Evolutionary conservation across 106 monocot species (phyloP).

Genomic region (Amphibolis antarctica): DNA sequence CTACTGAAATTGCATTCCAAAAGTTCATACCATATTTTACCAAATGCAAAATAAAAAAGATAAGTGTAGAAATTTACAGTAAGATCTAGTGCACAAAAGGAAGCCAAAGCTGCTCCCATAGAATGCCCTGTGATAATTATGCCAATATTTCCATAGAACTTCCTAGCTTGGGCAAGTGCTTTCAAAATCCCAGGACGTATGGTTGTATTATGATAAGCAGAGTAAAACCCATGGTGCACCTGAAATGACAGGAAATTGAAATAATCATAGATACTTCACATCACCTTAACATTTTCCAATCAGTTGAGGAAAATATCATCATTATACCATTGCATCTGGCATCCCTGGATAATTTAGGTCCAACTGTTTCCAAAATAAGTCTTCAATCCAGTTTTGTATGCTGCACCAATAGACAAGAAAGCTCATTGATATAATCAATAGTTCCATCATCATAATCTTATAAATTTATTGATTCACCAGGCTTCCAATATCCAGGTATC

Average conservation of each 20-base stretch:
- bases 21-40: too few relatives aligned
- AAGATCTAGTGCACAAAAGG: slow-evolving; percentile 94
- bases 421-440: neutral
- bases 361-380: slow-evolving; percentile 88
- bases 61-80: slow-evolving; percentile 25
- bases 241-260: slow-evolving; percentile 7
- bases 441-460: too few relatives aligned
- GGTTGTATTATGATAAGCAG: slow-evolving; percentile 88
- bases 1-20: too few relatives aligned
- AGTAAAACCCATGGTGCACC: slow-evolving; percentile 97
- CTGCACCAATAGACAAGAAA: slow-evolving; percentile 16
- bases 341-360: slow-evolving; percentile 76
- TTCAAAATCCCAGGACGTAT: slow-evolving; percentile 55
- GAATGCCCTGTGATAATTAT: slow-evolving; percentile 83
- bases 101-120: slow-evolving; percentile 96
- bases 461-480: too few relatives aligned
- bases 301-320: neutral
- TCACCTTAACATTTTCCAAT: neutral
- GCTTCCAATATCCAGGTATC: too few relatives aligned
- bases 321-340: slow-evolving; percentile 81
- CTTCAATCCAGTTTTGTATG: slow-evolving; percentile 90
- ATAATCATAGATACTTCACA: neutral
- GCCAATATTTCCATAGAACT: slow-evolving; percentile 46
- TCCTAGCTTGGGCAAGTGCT: slow-evolving; percentile 39
- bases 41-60: too few relatives aligned